phyloP scores from a whole-genome alignment of 2,329 filamentous ascomycete species.

The Monosporascus sp. region DNA sequence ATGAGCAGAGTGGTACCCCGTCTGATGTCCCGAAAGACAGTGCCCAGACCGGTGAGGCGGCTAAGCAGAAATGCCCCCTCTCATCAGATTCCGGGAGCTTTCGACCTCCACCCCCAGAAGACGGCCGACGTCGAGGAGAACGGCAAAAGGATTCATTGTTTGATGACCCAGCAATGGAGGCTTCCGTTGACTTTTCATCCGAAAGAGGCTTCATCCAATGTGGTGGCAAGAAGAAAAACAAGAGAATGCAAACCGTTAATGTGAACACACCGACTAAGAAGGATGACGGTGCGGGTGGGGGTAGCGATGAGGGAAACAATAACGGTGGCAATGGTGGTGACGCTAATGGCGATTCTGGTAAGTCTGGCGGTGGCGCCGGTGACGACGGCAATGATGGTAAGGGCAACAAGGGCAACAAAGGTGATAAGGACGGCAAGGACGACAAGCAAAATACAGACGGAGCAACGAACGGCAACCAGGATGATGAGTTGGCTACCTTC shows the following conservation, averaged over 20 bases:
- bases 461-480: constrained; percentile 34
- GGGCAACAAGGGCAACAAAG: constrained; percentile 23
- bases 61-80: constrained; percentile 22
- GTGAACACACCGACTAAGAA: constrained; percentile 28
- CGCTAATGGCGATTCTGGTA: constrained; percentile 29
- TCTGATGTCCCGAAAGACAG: constrained; percentile 14
- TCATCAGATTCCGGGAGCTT: constrained; percentile 14
- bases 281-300: constrained; percentile 30
- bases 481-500: constrained; percentile 49
- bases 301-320: constrained; percentile 18
- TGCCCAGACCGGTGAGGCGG: constrained; percentile 14
- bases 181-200: constrained; percentile 53
- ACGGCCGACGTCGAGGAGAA: constrained; percentile 19
- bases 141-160: constrained; percentile 31
- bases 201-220: constrained; percentile 49
- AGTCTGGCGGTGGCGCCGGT: constrained; percentile 20
- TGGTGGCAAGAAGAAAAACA: constrained; percentile 45
- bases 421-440: constrained; percentile 18
- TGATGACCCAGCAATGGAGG: constrained; percentile 37
- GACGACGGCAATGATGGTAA: constrained; percentile 35
- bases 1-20: constrained; percentile 2
- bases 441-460: constrained; percentile 35
- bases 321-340: constrained; percentile 26
- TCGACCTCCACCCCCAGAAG: constrained; percentile 16
- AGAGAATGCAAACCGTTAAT: constrained; percentile 8